phyloP scores from a whole-genome alignment of 371 early-diverging fungal species.

The Batrachochytrium dendrobatidis region DNA sequence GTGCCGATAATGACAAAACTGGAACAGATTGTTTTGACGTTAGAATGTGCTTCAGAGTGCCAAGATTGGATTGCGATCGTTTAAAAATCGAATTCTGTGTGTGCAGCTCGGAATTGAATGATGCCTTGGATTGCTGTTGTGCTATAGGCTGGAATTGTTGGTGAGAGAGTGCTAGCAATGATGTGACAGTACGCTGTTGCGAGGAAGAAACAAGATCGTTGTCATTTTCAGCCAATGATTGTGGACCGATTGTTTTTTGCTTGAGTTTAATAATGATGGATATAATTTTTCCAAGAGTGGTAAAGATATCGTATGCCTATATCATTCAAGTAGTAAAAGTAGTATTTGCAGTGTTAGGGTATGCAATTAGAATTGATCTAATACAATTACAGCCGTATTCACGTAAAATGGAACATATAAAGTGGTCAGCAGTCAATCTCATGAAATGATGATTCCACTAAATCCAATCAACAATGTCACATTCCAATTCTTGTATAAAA shows the following conservation, averaged over 20 bases:
- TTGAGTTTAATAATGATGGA: constrained; percentile 20
- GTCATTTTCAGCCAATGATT: neutral
- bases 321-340: neutral
- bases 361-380: neutral
- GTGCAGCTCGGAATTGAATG: too few species aligned
- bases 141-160: neutral
- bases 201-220: neutral
- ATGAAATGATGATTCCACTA: too few species aligned
- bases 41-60: too few species aligned
- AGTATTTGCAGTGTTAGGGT: neutral
- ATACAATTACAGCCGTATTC: neutral
- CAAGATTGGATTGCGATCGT: too few species aligned
- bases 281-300: constrained; percentile 19
- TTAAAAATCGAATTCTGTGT: too few species aligned
- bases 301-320: constrained; percentile 18
- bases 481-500: too few species aligned
- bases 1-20: too few species aligned
- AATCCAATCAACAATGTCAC: too few species aligned
- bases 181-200: neutral
- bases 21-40: too few species aligned
- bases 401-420: neutral
- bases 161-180: neutral
- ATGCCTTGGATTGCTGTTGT: too few species aligned
- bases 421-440: too few species aligned
- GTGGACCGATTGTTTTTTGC: neutral